These are phyloP conservation scores for Pythium dissimile DNA, from an alignment of 352 stramenopile genomes.

Conservation along the genomic window DNA sequence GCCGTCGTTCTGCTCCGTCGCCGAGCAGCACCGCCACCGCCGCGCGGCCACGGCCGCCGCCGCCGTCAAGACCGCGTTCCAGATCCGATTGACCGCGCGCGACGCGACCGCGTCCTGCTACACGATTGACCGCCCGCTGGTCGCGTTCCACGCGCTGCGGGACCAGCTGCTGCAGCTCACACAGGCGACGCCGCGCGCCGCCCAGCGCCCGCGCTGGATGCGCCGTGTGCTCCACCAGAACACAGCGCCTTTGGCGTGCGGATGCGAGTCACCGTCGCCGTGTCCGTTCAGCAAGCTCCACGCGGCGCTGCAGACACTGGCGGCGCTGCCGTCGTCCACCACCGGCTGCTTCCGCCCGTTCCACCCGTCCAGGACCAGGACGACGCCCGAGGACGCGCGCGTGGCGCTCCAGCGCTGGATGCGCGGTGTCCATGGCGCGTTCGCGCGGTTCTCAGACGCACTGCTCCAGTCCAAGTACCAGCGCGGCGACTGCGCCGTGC, in stretches of 20 bases:
- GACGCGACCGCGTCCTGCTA: conserved; percentile 8
- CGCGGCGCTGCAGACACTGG: conserved; percentile 29
- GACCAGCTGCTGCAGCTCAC: conserved; percentile 32
- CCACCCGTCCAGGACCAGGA: conserved; percentile 1
- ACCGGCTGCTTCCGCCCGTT: conserved; percentile 22
- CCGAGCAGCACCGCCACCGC: background rate
- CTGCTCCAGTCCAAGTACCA: conserved; percentile 41
- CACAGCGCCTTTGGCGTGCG: conserved; percentile 18
- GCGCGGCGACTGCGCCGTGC: conserved; percentile 30
- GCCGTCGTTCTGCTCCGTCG: conserved; percentile 3
- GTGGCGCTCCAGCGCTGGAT: conserved; percentile 40
- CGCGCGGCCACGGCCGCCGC: conserved; percentile 9
- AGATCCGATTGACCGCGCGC: conserved; percentile 7
- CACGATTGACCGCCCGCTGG: conserved; percentile 24
- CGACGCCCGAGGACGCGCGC: conserved; percentile 25
- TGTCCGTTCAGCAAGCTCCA: conserved; percentile 50
- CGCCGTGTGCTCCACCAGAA: conserved; percentile 16
- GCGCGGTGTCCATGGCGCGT: conserved; percentile 36
- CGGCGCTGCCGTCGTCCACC: conserved; percentile 34
- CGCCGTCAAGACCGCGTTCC: conserved; percentile 11
- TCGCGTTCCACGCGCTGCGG: conserved; percentile 61
- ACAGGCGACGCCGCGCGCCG: background rate
- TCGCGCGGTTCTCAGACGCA: conserved; percentile 29
- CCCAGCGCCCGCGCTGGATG: conserved; percentile 15
- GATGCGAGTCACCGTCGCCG: conserved; percentile 22